phyloP scores from a whole-genome alignment of 1,139 yeast species.

The Nakaseomyces glabratus region DNA sequence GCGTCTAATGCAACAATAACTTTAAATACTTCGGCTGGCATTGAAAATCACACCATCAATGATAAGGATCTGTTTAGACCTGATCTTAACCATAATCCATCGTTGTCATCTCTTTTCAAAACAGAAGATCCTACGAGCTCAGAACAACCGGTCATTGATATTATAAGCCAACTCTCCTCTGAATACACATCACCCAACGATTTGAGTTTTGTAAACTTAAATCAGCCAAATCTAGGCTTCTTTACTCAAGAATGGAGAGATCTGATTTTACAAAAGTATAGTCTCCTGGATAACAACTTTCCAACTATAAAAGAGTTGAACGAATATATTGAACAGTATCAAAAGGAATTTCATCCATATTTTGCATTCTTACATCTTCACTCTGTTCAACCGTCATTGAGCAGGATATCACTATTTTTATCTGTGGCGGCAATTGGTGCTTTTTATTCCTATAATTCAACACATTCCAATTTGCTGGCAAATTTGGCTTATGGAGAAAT shows the following conservation, averaged over 20 bases:
- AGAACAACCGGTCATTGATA: constrained; percentile 6
- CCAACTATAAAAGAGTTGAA: constrained; percentile 74
- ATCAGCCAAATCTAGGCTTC: constrained; percentile 9
- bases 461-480: constrained; percentile 67
- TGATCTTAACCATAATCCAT: too few relatives aligned
- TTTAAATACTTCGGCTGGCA: too few relatives aligned
- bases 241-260: constrained; percentile 46
- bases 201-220: constrained; percentile 1
- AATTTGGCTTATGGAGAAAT: constrained; percentile 71
- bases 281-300: constrained; percentile 45
- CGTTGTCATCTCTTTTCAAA: constrained; percentile 1
- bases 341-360: constrained; percentile 66
- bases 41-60: too few relatives aligned
- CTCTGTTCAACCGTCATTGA: constrained; percentile 48
- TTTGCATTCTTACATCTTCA: constrained; percentile 79
- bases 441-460: constrained; percentile 69
- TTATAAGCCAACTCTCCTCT: constrained; percentile 5
- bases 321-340: constrained; percentile 60
- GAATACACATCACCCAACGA: constrained; percentile 5
- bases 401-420: constrained; percentile 62
- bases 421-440: constrained; percentile 93
- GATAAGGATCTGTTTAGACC: too few relatives aligned
- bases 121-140: neutral
- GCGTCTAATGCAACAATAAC: too few relatives aligned
- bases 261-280: constrained; percentile 44